Evolutionary conservation across 495 filamentous ascomycete genomes (phyloP).

Genomic region (Penicillium parvum): DNA sequence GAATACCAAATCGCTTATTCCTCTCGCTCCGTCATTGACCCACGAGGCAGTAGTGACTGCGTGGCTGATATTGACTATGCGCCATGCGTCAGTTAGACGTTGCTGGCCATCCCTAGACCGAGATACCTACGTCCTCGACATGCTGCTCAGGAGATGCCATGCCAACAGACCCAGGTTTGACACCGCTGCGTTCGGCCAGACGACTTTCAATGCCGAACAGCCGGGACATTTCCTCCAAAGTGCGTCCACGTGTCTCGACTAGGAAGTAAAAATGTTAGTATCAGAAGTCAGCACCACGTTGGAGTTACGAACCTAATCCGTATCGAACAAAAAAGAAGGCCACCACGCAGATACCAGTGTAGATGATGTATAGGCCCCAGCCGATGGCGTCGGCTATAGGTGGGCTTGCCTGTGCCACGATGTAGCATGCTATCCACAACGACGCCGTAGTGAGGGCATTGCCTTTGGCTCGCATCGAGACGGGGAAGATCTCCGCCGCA

Average conservation of each 20-base stretch:
- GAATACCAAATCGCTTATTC: no score
- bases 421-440: constrained; percentile 33
- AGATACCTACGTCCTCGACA: no score
- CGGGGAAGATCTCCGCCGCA: constrained; percentile 22
- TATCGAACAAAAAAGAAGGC: constrained; percentile 46
- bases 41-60: no score
- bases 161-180: neutral
- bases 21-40: no score
- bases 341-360: constrained; percentile 59
- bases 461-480: constrained; percentile 26
- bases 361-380: constrained; percentile 70
- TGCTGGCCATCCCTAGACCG: no score
- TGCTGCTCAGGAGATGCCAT: constrained; percentile 5
- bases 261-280: neutral
- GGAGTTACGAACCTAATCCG: constrained; percentile 9
- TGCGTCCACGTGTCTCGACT: constrained; percentile 15
- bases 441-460: constrained; percentile 25
- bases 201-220: constrained; percentile 19
- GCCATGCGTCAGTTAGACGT: no score
- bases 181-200: constrained; percentile 10
- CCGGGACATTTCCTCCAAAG: constrained; percentile 18
- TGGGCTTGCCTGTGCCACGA: constrained; percentile 66
- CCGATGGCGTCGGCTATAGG: constrained; percentile 60
- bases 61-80: no score
- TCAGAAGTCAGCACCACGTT: neutral